phyloP scores from a whole-genome alignment of 192 early-diverging fungal genomes.

The Umbelopsis sp. region DNA sequence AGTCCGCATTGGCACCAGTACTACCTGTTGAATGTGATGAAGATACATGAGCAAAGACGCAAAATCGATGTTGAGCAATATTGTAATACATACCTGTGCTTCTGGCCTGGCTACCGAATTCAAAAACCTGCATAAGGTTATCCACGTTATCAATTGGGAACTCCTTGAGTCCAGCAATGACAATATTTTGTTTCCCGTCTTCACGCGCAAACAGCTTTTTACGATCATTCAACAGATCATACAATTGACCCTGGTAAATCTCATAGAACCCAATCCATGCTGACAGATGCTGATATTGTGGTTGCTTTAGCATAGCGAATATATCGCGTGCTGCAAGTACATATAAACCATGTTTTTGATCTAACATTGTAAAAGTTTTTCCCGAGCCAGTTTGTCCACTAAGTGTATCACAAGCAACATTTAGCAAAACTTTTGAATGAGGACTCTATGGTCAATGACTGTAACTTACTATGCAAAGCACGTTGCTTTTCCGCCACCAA shows the following conservation, averaged over 20 bases:
- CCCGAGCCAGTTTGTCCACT: constrained; percentile 84
- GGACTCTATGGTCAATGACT: too few relatives aligned
- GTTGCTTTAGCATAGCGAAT: constrained; percentile 74
- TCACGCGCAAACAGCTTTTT: constrained; percentile 94
- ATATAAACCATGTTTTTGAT: constrained; percentile 86
- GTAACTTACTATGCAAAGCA: constrained; percentile 93
- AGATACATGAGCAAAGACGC: too few relatives aligned
- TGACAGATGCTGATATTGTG: constrained; percentile 74
- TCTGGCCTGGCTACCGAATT: constrained; percentile 84
- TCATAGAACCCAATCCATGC: constrained; percentile 95
- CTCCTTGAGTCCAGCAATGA: constrained; percentile 88
- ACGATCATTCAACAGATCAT: constrained; percentile 90
- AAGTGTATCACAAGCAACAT: neutral
- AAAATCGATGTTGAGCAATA: too few relatives aligned
- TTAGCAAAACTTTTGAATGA: neutral
- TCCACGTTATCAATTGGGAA: constrained; percentile 83
- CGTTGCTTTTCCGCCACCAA: constrained; percentile 94
- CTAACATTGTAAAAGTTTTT: constrained; percentile 98
- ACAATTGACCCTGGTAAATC: constrained; percentile 96
- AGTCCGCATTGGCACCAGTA: constrained; percentile 95
- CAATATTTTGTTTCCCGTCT: constrained; percentile 94
- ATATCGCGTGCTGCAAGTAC: constrained; percentile 92
- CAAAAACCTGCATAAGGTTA: constrained; percentile 92
- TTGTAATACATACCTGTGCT: constrained; percentile 74
- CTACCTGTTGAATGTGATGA: constrained; percentile 50